phyloP scores from a whole-genome alignment of 208 protist genomes.

The Porcisia hertigi region DNA sequence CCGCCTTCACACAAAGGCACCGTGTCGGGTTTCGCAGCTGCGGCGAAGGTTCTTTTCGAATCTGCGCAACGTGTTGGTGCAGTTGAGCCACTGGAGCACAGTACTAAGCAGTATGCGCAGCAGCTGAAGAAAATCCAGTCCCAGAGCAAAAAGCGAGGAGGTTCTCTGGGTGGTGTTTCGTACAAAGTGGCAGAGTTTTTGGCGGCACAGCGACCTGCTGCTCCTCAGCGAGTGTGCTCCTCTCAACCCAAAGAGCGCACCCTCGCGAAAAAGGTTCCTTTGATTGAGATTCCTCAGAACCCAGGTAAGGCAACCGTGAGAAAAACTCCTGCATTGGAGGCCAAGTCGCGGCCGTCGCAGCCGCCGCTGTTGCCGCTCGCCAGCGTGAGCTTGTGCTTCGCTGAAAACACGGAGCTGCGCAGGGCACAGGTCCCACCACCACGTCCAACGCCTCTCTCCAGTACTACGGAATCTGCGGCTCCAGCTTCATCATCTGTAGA shows the following conservation, averaged over 20 bases:
- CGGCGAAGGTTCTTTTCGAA: slow-evolving; percentile 83
- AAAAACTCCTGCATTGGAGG: neutral
- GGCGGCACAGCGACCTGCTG: slow-evolving; percentile 51
- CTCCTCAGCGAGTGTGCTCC: slow-evolving; percentile 13
- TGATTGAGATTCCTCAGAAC: slow-evolving; percentile 58
- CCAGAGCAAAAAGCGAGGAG: slow-evolving; percentile 77
- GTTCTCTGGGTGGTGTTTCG: slow-evolving; percentile 77
- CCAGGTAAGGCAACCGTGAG: neutral
- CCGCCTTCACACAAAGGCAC: slow-evolving; percentile 18
- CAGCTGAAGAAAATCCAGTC: slow-evolving; percentile 81
- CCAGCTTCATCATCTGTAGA: slow-evolving; percentile 11
- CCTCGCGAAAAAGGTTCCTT: slow-evolving; percentile 60
- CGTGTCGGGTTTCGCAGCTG: slow-evolving; percentile 62
- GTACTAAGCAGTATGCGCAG: slow-evolving; percentile 59
- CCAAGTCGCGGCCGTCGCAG: neutral
- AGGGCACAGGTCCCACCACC: neutral
- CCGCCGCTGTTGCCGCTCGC: neutral
- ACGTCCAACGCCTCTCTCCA: neutral
- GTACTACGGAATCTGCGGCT: neutral
- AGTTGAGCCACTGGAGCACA: slow-evolving; percentile 65
- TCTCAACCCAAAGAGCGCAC: neutral
- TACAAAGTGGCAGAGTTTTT: slow-evolving; percentile 89
- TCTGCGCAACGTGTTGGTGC: slow-evolving; percentile 81
- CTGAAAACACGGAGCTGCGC: neutral
- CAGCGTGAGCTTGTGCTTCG: neutral